These are phyloP conservation scores for Colletotrichum viniferum DNA, from an alignment of 2,329 filamentous ascomycete genomes.

Conservation along the genomic window DNA sequence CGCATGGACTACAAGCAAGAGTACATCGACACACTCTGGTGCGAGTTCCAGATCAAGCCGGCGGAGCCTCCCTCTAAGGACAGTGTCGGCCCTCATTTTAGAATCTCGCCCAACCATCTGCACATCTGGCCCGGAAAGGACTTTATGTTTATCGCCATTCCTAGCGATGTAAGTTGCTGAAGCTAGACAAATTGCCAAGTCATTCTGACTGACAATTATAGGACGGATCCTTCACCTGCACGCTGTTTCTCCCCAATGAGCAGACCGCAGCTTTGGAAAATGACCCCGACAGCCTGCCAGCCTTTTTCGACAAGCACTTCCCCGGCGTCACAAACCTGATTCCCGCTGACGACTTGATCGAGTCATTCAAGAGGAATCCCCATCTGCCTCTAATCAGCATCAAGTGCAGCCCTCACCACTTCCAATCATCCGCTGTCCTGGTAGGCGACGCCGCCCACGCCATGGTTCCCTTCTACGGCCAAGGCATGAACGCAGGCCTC, in stretches of 20 bases:
- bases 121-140: slow-evolving; percentile 96
- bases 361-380: slow-evolving; percentile 81
- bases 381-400: slow-evolving; percentile 93
- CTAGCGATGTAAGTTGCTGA: slow-evolving; percentile 58
- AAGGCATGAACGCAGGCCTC: slow-evolving; percentile 96
- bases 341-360: slow-evolving; percentile 66
- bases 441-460: slow-evolving; percentile 95
- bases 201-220: slow-evolving; percentile 34
- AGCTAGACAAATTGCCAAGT: accelerated
- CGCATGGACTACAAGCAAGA: slow-evolving; percentile 91
- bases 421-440: slow-evolving; percentile 76
- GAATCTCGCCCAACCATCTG: slow-evolving; percentile 88
- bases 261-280: slow-evolving; percentile 73
- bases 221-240: slow-evolving; percentile 94
- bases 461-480: slow-evolving; percentile 98
- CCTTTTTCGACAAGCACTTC: slow-evolving; percentile 84
- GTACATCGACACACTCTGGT: slow-evolving; percentile 98
- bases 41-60: slow-evolving; percentile 84
- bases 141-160: slow-evolving; percentile 99
- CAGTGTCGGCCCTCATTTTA: slow-evolving; percentile 55
- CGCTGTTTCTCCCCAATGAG: slow-evolving; percentile 80
- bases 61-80: slow-evolving; percentile 44
- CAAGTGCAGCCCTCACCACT: slow-evolving; percentile 91
- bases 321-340: slow-evolving; percentile 82
- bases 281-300: slow-evolving; percentile 61